These are phyloP conservation scores for Entomortierella beljakovae DNA, from an alignment of 192 early-diverging fungal genomes.

Conservation along the genomic window DNA sequence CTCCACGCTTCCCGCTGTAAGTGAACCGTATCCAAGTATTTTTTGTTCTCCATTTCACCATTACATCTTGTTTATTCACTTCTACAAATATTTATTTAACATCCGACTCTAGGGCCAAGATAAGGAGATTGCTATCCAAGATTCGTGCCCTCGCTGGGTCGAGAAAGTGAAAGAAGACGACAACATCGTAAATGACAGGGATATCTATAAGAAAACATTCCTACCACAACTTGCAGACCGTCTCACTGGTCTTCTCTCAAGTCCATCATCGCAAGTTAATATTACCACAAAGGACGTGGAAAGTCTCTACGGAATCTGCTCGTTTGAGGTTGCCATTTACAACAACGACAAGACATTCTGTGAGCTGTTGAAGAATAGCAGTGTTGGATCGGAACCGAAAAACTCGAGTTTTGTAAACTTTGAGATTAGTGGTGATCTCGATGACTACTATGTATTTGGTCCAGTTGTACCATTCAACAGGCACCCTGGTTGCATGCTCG, in stretches of 20 bases:
- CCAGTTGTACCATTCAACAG: constrained; percentile 43
- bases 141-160: constrained; percentile 42
- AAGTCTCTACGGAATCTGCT: constrained; percentile 24
- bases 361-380: constrained; percentile 2
- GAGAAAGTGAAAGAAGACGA: constrained; percentile 20
- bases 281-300: constrained; percentile 29
- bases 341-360: constrained; percentile 42
- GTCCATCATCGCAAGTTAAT: not conserved
- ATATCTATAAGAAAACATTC: constrained; percentile 5
- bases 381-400: not conserved
- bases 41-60: too few species aligned
- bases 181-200: constrained; percentile 1
- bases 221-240: constrained; percentile 12
- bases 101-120: constrained; percentile 19
- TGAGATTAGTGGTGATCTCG: constrained; percentile 30
- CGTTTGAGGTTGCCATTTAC: constrained; percentile 32
- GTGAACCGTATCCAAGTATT: too few species aligned
- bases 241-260: constrained; percentile 5
- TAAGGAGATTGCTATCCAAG: constrained; percentile 41
- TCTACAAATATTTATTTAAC: too few species aligned
- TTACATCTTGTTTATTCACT: too few species aligned
- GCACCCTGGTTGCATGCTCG: constrained; percentile 37
- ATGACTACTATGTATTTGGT: constrained; percentile 35
- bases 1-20: constrained; percentile 31
- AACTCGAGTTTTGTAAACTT: constrained; percentile 13